Conservation (phyloP, 805 yeast species). For the Wickerhamomyces subpelliculosus region DNA sequence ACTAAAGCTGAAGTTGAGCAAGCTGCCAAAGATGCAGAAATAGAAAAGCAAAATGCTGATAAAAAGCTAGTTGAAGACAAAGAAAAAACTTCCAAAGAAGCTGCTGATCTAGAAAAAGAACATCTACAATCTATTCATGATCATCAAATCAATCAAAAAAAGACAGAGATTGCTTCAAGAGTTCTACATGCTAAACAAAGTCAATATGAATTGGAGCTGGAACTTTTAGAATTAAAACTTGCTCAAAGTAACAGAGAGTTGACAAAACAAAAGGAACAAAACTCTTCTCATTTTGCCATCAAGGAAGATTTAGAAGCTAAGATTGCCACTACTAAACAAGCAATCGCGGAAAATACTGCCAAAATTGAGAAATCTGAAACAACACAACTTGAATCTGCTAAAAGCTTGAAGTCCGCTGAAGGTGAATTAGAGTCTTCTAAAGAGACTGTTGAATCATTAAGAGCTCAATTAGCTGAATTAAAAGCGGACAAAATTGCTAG, state of each 20-base stretch:
- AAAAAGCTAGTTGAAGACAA: conserved; percentile 14
- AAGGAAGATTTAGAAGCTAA: conserved; percentile 15
- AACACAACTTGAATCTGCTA: conserved; percentile 5
- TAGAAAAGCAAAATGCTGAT: conserved; percentile 12
- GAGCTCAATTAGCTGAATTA: conserved; percentile 15
- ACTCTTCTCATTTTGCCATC: conserved; percentile 8
- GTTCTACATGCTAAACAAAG: conserved; percentile 21
- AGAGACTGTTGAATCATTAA: conserved; percentile 10
- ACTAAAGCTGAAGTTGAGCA: conserved; percentile 17
- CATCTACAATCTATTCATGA: conserved; percentile 13
- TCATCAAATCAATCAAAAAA: conserved; percentile 15
- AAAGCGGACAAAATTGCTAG: conserved; percentile 15
- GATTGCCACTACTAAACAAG: conserved; percentile 10
- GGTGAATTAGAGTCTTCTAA: conserved; percentile 12
- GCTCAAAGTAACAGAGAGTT: conserved; percentile 19
- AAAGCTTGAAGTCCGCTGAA: conserved; percentile 10
- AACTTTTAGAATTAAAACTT: conserved; percentile 17
- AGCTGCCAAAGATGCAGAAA: conserved; percentile 9
- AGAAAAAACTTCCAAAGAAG: conserved; percentile 9
- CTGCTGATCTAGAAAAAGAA: conserved; percentile 10
- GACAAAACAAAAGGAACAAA: conserved; percentile 12
- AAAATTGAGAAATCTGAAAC: conserved; percentile 13
- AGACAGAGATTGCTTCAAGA: conserved; percentile 16
- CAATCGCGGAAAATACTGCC: conserved; percentile 14
- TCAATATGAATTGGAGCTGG: conserved; percentile 18